Evolutionary conservation across 2,329 filamentous ascomycete genomes (phyloP).

Genomic region (Lasiodiplodia gonubiensis): DNA sequence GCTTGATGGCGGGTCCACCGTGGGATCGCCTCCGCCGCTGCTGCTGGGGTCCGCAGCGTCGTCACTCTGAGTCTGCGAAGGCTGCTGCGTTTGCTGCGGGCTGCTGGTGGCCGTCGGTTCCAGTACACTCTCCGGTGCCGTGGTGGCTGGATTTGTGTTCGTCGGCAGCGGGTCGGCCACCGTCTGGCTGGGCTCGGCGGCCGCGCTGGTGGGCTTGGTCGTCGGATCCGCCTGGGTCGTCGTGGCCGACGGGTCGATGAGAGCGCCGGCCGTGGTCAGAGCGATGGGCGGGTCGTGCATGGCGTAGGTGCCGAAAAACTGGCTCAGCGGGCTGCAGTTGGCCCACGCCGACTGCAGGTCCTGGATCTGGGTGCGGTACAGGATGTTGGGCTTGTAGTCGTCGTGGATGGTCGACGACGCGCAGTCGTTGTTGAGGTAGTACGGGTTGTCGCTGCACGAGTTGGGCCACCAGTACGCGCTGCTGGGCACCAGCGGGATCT

Average conservation of each 20-base stretch:
- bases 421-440: not conserved
- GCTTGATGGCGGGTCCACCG: not conserved
- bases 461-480: slow-evolving; percentile 20
- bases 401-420: slow-evolving; percentile 8
- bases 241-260: not conserved
- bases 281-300: slow-evolving; percentile 8
- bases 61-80: not conserved
- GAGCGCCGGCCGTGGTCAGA: not conserved
- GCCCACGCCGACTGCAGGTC: slow-evolving; percentile 1
- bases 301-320: not conserved
- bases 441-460: slow-evolving; percentile 6
- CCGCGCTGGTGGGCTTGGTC: not conserved
- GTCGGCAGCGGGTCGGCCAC: not conserved
- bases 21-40: not conserved
- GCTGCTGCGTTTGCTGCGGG: not conserved
- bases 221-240: not conserved
- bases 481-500: slow-evolving; percentile 12
- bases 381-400: slow-evolving; percentile 5
- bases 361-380: slow-evolving; percentile 1
- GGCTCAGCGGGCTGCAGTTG: not conserved
- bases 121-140: not conserved
- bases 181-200: not conserved
- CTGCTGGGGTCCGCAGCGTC: not conserved
- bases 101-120: too few relatives aligned
- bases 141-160: not conserved